phyloP scores from a whole-genome alignment of 441 rosid species.

The Jatropha multifida region DNA sequence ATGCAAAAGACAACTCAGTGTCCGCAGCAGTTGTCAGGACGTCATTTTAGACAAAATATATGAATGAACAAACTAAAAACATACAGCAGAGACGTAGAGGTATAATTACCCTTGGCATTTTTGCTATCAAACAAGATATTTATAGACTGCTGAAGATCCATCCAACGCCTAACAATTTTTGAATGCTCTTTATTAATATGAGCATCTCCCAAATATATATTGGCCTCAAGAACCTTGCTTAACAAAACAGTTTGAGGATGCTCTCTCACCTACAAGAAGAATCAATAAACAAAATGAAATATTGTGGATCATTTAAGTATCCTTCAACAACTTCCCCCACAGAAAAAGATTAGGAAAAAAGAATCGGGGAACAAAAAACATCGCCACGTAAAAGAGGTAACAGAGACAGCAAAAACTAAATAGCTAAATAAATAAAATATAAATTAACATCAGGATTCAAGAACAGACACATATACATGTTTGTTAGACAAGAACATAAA shows the following conservation, averaged over 20 bases:
- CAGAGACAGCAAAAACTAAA: not conserved
- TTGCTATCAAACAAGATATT: slow-evolving; percentile 79
- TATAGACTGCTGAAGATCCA: slow-evolving; percentile 84
- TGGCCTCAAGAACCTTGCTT: slow-evolving; percentile 64
- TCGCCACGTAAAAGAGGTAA: not conserved
- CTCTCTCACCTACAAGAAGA: slow-evolving; percentile 72
- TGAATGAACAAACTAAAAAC: slow-evolving; percentile 7
- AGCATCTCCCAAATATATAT: slow-evolving; percentile 73
- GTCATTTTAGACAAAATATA: not conserved
- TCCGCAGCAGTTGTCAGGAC: not conserved
- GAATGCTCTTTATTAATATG: slow-evolving; percentile 42
- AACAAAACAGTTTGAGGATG: slow-evolving; percentile 88
- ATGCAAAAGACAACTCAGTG: not conserved
- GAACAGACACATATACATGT: not conserved
- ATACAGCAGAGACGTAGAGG: not conserved
- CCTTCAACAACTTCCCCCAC: no score
- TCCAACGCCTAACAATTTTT: slow-evolving; percentile 58
- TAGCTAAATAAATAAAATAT: not conserved
- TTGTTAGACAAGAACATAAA: not conserved
- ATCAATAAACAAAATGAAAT: slow-evolving; percentile 23
- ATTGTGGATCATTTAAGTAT: slow-evolving; percentile 8
- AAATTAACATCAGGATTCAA: not conserved
- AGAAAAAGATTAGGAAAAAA: no score
- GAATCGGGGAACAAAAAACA: not conserved
- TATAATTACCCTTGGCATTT: slow-evolving; percentile 62